Conservation (phyloP, 2,329 filamentous ascomycete genomes). For the Beauveria sp. region DNA sequence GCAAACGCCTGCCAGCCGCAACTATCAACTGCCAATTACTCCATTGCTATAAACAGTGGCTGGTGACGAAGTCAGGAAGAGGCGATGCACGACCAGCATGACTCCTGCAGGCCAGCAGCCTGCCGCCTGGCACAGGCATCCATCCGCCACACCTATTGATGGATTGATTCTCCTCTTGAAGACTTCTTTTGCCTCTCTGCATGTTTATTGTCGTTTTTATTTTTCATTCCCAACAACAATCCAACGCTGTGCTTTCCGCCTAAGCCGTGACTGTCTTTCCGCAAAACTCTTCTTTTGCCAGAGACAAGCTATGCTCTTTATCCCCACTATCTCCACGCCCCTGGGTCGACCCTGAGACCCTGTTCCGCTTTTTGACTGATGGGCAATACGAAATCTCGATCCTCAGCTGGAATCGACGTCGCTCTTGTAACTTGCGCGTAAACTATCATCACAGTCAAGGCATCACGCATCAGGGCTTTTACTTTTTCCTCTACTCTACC, state of each 20-base stretch:
- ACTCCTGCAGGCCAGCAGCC: neutral
- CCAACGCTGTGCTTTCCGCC: too few species aligned
- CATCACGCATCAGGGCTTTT: too few species aligned
- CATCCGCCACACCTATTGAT: neutral
- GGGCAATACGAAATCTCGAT: constrained; percentile 11
- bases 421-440: neutral
- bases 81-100: constrained; percentile 1
- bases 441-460: neutral
- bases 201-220: neutral
- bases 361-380: constrained; percentile 9
- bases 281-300: neutral
- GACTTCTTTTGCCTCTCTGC: neutral
- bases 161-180: too few species aligned
- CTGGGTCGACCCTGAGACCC: constrained; percentile 11
- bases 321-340: constrained; percentile 1
- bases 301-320: neutral
- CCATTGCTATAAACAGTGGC: neutral
- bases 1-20: neutral
- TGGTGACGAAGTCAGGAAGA: neutral
- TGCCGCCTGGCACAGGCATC: neutral
- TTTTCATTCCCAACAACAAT: neutral
- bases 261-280: neutral
- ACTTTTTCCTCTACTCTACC: too few species aligned
- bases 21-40: neutral
- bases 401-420: neutral